phyloP scores from a whole-genome alignment of 805 yeast species.

The Komagataella pastoris region DNA sequence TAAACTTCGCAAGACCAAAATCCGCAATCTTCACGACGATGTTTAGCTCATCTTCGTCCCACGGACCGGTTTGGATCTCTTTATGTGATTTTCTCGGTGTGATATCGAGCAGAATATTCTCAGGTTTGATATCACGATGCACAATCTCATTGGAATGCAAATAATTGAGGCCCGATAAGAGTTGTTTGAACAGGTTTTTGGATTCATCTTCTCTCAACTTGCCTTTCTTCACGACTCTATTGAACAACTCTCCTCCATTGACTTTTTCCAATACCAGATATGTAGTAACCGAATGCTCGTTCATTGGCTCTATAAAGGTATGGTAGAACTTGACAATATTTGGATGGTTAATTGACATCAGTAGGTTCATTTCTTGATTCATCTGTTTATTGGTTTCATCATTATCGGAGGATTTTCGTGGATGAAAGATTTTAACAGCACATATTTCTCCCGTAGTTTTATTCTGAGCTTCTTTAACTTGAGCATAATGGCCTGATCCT shows the following conservation, averaged over 20 bases:
- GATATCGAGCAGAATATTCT: constrained; percentile 58
- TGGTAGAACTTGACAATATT: constrained; percentile 57
- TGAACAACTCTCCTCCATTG: constrained; percentile 65
- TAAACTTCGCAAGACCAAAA: constrained; percentile 60
- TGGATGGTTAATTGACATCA: constrained; percentile 53
- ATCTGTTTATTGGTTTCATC: constrained; percentile 18
- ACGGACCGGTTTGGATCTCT: constrained; percentile 26
- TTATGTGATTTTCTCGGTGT: constrained; percentile 13
- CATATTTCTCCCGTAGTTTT: constrained; percentile 44
- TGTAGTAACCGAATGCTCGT: constrained; percentile 31
- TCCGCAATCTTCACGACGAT: constrained; percentile 67
- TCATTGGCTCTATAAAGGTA: constrained; percentile 36
- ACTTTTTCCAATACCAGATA: constrained; percentile 63
- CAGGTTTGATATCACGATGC: constrained; percentile 92
- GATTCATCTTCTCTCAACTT: constrained; percentile 51
- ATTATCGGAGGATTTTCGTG: constrained; percentile 18
- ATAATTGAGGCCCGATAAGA: constrained; percentile 57
- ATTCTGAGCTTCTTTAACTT: constrained; percentile 58
- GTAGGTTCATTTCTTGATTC: constrained; percentile 54
- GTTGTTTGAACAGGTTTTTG: constrained; percentile 38
- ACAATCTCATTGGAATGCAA: constrained; percentile 87
- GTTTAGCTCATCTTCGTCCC: constrained; percentile 48
- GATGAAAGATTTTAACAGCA: constrained; percentile 61
- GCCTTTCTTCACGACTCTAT: constrained; percentile 54
- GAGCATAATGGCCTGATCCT: constrained; percentile 73